These are phyloP conservation scores for Golubevia sp. DNA, from an alignment of 1,284 basidiomycete genomes.

Conservation along the genomic window DNA sequence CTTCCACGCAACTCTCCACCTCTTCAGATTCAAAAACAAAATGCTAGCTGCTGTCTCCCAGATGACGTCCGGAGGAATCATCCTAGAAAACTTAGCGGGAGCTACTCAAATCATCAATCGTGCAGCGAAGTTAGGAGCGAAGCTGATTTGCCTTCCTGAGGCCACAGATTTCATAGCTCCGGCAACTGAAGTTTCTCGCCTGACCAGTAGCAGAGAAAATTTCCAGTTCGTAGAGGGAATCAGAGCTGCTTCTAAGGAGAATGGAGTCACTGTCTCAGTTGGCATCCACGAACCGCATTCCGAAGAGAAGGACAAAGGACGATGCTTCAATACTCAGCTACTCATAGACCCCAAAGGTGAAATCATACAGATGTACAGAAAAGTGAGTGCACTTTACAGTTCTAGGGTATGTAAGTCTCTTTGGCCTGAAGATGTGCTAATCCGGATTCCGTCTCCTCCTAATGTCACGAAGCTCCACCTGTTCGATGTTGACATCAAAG, in stretches of 20 bases:
- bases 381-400: slow-evolving; percentile 38
- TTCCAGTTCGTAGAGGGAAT: slow-evolving; percentile 60
- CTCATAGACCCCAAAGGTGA: slow-evolving; percentile 63
- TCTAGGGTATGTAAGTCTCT: background rate
- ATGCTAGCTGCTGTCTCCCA: slow-evolving; percentile 52
- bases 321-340: slow-evolving; percentile 65
- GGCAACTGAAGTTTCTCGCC: slow-evolving; percentile 36
- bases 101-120: slow-evolving; percentile 55
- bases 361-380: slow-evolving; percentile 62
- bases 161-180: slow-evolving; percentile 66
- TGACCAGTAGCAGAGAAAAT: slow-evolving; percentile 45
- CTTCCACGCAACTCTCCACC: too few species aligned
- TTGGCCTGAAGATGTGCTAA: background rate
- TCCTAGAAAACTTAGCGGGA: slow-evolving; percentile 40
- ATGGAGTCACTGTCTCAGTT: slow-evolving; percentile 62
- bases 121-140: slow-evolving; percentile 62
- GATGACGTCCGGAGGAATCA: slow-evolving; percentile 35
- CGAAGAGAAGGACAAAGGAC: slow-evolving; percentile 25
- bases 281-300: slow-evolving; percentile 65
- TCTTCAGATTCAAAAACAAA: too few species aligned
- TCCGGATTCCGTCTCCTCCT: background rate
- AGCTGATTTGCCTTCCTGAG: slow-evolving; percentile 65
- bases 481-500: slow-evolving; percentile 65
- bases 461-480: slow-evolving; percentile 62
- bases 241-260: slow-evolving; percentile 58